These are phyloP conservation scores for Tetrapisispora fleetii DNA, from an alignment of 805 yeast species.

Conservation along the genomic window DNA sequence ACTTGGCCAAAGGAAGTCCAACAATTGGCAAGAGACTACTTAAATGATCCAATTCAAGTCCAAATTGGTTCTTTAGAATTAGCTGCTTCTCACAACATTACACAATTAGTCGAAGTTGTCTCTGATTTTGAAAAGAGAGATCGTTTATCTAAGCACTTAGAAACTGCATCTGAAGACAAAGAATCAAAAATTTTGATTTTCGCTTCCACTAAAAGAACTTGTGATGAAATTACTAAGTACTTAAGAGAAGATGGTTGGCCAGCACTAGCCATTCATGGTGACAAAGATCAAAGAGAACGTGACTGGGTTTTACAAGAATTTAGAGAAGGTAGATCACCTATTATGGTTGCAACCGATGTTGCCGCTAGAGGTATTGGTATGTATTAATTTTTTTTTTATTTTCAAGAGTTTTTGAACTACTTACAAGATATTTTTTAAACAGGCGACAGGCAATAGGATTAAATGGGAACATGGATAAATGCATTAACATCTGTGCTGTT, in stretches of 20 bases:
- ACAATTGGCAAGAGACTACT: constrained; percentile 82
- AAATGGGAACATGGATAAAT: not conserved
- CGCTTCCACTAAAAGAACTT: constrained; percentile 94
- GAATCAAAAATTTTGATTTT: constrained; percentile 77
- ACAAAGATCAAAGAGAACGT: constrained; percentile 94
- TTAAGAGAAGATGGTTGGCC: constrained; percentile 98
- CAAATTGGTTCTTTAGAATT: constrained; percentile 92
- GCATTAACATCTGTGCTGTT: not conserved
- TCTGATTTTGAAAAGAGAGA: constrained; percentile 93
- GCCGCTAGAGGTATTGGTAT: constrained; percentile 99
- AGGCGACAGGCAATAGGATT: not conserved
- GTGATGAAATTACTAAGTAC: constrained; percentile 88
- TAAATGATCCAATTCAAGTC: constrained; percentile 90
- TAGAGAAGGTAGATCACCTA: constrained; percentile 84
- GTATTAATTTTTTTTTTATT: constrained; percentile 32
- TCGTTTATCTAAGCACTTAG: constrained; percentile 73
- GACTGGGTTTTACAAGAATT: constrained; percentile 96
- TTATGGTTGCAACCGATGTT: constrained; percentile 99
- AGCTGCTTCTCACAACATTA: constrained; percentile 93
- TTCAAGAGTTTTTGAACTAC: constrained; percentile 1
- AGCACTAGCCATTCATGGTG: constrained; percentile 97
- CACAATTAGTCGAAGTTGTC: constrained; percentile 85
- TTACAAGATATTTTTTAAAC: constrained; percentile 5
- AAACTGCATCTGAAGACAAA: constrained; percentile 59
- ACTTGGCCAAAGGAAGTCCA: constrained; percentile 99